Evolutionary conservation across 1,284 basidiomycete genomes (phyloP).

Genomic region (Inonotus obliquus): DNA sequence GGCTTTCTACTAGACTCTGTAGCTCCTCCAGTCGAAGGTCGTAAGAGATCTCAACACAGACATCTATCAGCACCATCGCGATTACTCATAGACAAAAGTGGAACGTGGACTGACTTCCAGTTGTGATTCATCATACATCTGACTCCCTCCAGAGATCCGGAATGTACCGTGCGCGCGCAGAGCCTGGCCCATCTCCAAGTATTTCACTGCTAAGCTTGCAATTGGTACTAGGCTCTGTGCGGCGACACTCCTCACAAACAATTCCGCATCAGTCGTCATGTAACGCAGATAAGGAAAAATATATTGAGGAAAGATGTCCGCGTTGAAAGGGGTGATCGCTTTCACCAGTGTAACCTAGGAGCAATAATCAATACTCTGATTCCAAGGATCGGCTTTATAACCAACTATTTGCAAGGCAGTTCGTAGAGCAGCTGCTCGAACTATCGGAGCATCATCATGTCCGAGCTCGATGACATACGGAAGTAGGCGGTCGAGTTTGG

Average conservation of each 20-base stretch:
- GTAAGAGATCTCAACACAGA: constrained; percentile 67
- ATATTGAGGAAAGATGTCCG: constrained; percentile 89
- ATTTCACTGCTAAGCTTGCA: constrained; percentile 79
- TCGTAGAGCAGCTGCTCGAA: constrained; percentile 76
- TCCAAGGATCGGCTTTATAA: constrained; percentile 18
- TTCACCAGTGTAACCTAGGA: constrained; percentile 77
- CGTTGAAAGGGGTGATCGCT: constrained; percentile 88
- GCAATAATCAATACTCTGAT: constrained; percentile 10
- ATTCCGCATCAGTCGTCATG: constrained; percentile 78
- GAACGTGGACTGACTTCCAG: constrained; percentile 54
- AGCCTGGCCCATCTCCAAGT: constrained; percentile 90
- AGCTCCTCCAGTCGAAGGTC: constrained; percentile 83
- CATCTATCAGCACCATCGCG: constrained; percentile 1
- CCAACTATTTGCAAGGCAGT: constrained; percentile 83
- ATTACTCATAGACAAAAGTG: background rate
- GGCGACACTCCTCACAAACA: constrained; percentile 86
- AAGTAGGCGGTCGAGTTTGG: constrained; percentile 90
- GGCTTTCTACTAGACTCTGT: constrained; percentile 83
- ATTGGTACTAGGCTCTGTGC: constrained; percentile 84
- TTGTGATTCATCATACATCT: constrained; percentile 71
- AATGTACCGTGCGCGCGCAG: constrained; percentile 78
- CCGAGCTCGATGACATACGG: constrained; percentile 90
- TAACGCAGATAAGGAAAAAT: constrained; percentile 88
- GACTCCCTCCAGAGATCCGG: constrained; percentile 56
- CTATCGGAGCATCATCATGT: constrained; percentile 78